Conservation (phyloP, 768 basidiomycete species). For the Hirschioporus abietinus region DNA sequence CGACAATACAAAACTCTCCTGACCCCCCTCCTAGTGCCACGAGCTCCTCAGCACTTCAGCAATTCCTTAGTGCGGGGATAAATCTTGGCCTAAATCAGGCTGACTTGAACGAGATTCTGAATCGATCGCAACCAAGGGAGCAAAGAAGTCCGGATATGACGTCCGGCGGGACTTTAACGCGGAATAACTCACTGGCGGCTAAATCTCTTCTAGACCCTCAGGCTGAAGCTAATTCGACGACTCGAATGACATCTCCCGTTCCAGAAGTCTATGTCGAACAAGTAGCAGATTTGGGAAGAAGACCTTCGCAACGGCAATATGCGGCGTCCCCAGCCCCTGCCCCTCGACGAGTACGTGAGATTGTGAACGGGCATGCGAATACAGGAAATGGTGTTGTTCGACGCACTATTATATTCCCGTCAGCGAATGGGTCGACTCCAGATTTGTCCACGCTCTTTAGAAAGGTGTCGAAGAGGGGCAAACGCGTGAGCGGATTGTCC, state of each 20-base stretch:
- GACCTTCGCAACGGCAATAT: conserved; percentile 1
- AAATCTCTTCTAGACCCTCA: conserved; percentile 24
- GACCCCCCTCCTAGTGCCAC: conserved; percentile 16
- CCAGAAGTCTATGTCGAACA: conserved; percentile 11
- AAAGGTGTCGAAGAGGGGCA: conserved; percentile 46
- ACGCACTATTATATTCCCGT: conserved; percentile 75
- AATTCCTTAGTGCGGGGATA: conserved; percentile 70
- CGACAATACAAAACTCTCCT: neutral
- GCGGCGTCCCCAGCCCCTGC: neutral
- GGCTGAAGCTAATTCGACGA: conserved; percentile 17
- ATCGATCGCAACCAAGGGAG: conserved; percentile 64
- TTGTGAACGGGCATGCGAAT: conserved; percentile 27
- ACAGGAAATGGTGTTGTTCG: conserved; percentile 52
- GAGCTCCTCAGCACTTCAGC: conserved; percentile 46
- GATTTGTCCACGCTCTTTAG: conserved; percentile 51
- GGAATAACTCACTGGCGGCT: conserved; percentile 35
- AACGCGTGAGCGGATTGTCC: conserved; percentile 52
- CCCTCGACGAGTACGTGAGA: conserved; percentile 36
- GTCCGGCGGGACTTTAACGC: conserved; percentile 40
- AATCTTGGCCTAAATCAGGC: conserved; percentile 71
- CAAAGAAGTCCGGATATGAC: conserved; percentile 22
- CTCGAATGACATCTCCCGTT: conserved; percentile 19
- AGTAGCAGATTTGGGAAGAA: neutral
- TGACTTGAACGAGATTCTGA: conserved; percentile 64
- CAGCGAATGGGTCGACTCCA: conserved; percentile 47